Percentiles rank a stretch among this genome's conserved stretches.
phyloP scores from a whole-genome alignment of 2,329 filamentous ascomycete genomes.

The Endoconidiophora laricicola region DNA sequence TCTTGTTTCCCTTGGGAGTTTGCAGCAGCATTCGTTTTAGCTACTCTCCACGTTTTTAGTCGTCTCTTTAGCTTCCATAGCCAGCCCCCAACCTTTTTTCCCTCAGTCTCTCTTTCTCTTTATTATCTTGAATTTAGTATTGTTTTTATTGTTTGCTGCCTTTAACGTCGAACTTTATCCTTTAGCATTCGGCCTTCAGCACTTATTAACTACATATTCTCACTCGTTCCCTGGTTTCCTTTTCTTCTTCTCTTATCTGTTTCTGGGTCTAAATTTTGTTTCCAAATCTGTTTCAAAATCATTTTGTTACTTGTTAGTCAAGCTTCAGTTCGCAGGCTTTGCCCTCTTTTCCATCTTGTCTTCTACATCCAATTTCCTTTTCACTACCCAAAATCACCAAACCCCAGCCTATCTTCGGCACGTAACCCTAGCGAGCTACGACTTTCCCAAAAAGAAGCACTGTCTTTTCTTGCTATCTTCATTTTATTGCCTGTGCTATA shows the following conservation, averaged over 20 bases:
- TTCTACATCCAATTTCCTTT: no score
- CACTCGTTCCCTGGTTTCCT: background rate
- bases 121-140: background rate
- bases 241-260: background rate
- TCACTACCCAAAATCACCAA: no score
- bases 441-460: no score
- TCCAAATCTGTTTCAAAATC: background rate
- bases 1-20: no score
- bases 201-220: background rate
- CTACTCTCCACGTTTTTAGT: background rate
- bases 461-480: no score
- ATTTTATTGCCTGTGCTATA: no score
- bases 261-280: background rate
- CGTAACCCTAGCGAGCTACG: no score
- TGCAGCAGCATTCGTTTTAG: no score
- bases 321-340: background rate
- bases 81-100: slow-evolving; percentile 2
- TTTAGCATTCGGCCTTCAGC: no score
- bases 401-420: no score
- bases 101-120: background rate
- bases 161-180: no score
- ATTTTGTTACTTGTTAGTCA: background rate
- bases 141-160: background rate
- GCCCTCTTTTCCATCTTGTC: no score
- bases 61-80: background rate